These are phyloP conservation scores for Trichoderma sp. DNA, from an alignment of 2,329 filamentous ascomycete genomes.

Conservation along the genomic window DNA sequence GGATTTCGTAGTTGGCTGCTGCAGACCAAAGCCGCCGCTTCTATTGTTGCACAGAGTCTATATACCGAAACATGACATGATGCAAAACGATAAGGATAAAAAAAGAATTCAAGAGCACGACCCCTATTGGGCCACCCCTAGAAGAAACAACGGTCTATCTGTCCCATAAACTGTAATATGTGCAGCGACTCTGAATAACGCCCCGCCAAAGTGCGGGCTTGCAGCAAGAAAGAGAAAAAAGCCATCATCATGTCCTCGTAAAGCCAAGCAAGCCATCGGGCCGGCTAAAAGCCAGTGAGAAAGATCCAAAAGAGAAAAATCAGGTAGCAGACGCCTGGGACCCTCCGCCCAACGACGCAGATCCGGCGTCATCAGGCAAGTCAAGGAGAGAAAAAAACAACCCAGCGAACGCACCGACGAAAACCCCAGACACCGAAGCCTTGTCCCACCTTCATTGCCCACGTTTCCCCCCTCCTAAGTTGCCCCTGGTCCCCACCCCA, in stretches of 20 bases:
- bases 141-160: constrained; percentile 16
- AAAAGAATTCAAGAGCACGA: background rate
- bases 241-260: constrained; percentile 14
- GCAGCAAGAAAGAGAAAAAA: background rate
- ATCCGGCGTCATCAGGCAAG: constrained; percentile 6
- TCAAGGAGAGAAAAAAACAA: background rate
- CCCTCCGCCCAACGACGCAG: constrained; percentile 13
- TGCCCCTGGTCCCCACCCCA: constrained; percentile 16
- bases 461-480: constrained; percentile 7
- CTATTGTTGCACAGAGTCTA: background rate
- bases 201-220: background rate
- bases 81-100: background rate
- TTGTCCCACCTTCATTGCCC: constrained; percentile 17
- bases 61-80: background rate
- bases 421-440: constrained; percentile 18
- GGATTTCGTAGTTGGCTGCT: background rate
- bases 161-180: constrained; percentile 10
- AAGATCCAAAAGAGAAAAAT: constrained; percentile 12
- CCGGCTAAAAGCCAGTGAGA: background rate
- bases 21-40: background rate
- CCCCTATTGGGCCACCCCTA: background rate
- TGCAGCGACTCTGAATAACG: constrained; percentile 11
- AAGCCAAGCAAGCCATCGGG: background rate
- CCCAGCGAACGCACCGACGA: constrained; percentile 12
- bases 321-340: constrained; percentile 6